phyloP scores from a whole-genome alignment of 208 protist species.

The Endotrypanum monterogeii region DNA sequence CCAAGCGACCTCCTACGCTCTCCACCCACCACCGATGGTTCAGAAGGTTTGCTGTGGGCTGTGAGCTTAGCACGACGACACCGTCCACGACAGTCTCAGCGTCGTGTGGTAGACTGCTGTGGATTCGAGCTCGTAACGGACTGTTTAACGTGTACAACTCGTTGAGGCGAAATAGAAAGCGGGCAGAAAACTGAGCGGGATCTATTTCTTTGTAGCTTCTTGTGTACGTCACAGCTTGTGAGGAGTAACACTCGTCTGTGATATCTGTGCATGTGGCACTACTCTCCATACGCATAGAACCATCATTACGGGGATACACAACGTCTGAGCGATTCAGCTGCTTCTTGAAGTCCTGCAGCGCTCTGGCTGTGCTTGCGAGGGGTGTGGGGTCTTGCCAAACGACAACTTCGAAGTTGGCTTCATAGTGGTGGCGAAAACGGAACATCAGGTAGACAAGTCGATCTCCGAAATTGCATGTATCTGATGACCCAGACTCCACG shows the following conservation, averaged over 20 bases:
- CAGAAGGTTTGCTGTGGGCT: constrained; percentile 17
- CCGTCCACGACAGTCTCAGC: constrained; percentile 23
- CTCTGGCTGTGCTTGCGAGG: constrained; percentile 9
- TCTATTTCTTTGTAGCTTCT: constrained; percentile 32
- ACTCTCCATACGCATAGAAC: constrained; percentile 28
- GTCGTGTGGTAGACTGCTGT: constrained; percentile 28
- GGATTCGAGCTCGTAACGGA: constrained; percentile 18
- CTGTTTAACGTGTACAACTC: constrained; percentile 27
- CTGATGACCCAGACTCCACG: neutral
- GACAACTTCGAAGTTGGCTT: constrained; percentile 19
- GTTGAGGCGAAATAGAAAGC: constrained; percentile 28
- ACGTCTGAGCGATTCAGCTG: constrained; percentile 23
- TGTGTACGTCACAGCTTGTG: constrained; percentile 24
- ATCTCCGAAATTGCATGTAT: constrained; percentile 11
- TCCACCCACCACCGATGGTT: constrained; percentile 34
- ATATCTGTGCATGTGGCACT: constrained; percentile 27
- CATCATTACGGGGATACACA: constrained; percentile 7
- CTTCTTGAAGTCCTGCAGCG: constrained; percentile 20
- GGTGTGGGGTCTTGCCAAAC: constrained; percentile 31
- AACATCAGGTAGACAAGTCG: constrained; percentile 28
- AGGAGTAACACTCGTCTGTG: constrained; percentile 33
- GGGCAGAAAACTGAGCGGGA: constrained; percentile 17
- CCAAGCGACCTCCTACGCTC: constrained; percentile 15
- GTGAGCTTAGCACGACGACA: constrained; percentile 24
- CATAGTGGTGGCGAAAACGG: constrained; percentile 29